Percentiles rank a stretch among this genome's conserved stretches.
These are phyloP conservation scores for Tinospora cordifolia DNA, from an alignment of 164 flowering plant species.

Conservation along the genomic window DNA sequence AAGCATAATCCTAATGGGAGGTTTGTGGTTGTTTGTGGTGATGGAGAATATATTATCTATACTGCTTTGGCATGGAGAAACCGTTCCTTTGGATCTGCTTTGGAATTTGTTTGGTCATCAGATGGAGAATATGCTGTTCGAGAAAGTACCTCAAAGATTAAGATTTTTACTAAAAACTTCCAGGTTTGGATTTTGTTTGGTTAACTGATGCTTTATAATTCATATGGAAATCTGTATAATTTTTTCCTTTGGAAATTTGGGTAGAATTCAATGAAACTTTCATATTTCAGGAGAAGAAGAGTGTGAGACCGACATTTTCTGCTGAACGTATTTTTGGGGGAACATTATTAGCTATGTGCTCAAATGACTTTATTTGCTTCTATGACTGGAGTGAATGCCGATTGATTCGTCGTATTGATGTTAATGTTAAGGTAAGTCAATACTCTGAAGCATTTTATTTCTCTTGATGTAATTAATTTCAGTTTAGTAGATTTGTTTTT, in stretches of 20 bases:
- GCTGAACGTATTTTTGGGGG: slow-evolving; percentile 93
- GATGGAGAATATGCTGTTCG: slow-evolving; percentile 97
- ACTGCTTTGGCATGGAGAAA: slow-evolving; percentile 99
- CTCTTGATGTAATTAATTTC: neutral
- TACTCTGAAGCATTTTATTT: neutral
- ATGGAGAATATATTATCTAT: slow-evolving; percentile 90
- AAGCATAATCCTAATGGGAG: slow-evolving; percentile 98
- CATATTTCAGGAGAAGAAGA: slow-evolving; percentile 82
- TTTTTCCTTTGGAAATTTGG: neutral
- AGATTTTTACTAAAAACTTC: slow-evolving; percentile 80
- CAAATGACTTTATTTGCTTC: slow-evolving; percentile 94
- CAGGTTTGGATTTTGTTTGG: slow-evolving; percentile 40
- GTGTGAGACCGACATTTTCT: slow-evolving; percentile 86
- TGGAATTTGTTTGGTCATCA: slow-evolving; percentile 93
- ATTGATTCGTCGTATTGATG: slow-evolving; percentile 85
- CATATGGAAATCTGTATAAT: neutral
- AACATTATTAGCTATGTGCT: slow-evolving; percentile 80
- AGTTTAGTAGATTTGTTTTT: neutral
- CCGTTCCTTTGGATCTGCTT: slow-evolving; percentile 93
- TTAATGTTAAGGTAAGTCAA: slow-evolving; percentile 74
- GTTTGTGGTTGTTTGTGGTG: slow-evolving; percentile 98
- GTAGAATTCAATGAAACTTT: slow-evolving; percentile 12
- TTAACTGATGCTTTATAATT: neutral
- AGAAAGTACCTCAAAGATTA: slow-evolving; percentile 90
- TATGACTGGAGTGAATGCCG: slow-evolving; percentile 99